Base-by-base conservation (phyloP, 2,329 filamentous ascomycete genomes). In the Ustulina deusta region DNA sequence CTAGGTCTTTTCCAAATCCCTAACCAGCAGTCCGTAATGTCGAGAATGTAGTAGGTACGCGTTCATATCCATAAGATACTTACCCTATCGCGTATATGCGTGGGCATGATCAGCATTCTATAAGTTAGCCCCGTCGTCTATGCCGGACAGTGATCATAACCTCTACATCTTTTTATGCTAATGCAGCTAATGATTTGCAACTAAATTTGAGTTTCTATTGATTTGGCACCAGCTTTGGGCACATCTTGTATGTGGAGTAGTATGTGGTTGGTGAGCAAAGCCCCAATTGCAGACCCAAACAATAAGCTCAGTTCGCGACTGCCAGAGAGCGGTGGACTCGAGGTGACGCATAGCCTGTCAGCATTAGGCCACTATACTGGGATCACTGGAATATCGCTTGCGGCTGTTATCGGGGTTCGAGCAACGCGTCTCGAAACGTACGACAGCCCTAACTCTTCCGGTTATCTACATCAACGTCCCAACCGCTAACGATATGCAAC, bases 131-230 rank as follows among this genome's bases (percentile, higher is more conserved):
- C 6, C 25, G 22, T 56, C 17, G 13, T 17, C 20, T 27, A 51
- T 51, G 40, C 22, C 4, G 20, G 44, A 49, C 17, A 11, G 20
- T 25, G 10, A 38, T 22, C 6, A 22, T 32, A 32, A n/a, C 3
- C 55, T 34, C 10, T 38, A 20, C 11, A 13, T 3, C 20, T 22
- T 20, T 61, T 56, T 36, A 11, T 22, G 34, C 51, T 22, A n/a
- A 51, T 27, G 20, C 22, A 34, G 36, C 25, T 15, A 61, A 57
- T 34, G 25, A 52, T 62, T 36, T 29, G 29, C 51, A 52, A 36
- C 22, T 56, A 10, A 11, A 62, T 57, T 61, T 56, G 58, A 44
- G 3, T 49, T 61, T n/a, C 6, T 38, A 34, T 65, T 34, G 34
- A 46, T 49, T 42, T 55, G 22, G 32, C 29, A 27, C 38, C 17